Evolutionary conservation across 805 yeast genomes (phyloP).

Genomic region (Ogataea thermomethanolica): DNA sequence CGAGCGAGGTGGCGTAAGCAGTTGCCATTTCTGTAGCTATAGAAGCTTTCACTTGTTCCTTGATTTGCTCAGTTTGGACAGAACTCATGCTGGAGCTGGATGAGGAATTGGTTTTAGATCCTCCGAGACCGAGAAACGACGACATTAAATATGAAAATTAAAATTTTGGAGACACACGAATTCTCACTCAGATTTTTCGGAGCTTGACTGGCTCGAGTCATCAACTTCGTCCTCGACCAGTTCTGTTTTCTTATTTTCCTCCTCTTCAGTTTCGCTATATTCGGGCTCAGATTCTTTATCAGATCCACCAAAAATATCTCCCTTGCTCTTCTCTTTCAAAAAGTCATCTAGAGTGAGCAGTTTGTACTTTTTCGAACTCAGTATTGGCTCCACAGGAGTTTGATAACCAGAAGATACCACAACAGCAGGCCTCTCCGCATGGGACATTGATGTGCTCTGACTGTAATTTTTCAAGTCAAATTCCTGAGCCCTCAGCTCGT

Average conservation of each 20-base stretch:
- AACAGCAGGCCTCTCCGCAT: constrained; percentile 2
- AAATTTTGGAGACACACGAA: constrained; percentile 3
- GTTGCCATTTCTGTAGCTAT: constrained; percentile 81
- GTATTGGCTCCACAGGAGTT: not conserved
- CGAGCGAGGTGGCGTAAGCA: constrained; percentile 87
- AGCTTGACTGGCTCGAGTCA: constrained; percentile 23
- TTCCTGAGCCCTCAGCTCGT: constrained; percentile 31
- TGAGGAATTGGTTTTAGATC: constrained; percentile 12
- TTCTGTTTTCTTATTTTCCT: constrained; percentile 29
- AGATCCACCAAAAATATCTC: constrained; percentile 35
- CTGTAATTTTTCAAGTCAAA: constrained; percentile 39
- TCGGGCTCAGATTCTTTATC: constrained; percentile 12
- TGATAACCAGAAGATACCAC: not conserved
- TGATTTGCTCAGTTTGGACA: constrained; percentile 42
- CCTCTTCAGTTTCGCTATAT: constrained; percentile 24
- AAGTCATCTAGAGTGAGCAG: constrained; percentile 86
- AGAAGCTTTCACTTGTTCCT: constrained; percentile 63
- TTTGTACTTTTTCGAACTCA: constrained; percentile 41
- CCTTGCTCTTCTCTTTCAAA: constrained; percentile 41
- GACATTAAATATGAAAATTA: constrained; percentile 21
- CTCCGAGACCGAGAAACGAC: constrained; percentile 33
- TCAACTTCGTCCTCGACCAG: constrained; percentile 26
- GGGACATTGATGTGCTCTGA: constrained; percentile 28
- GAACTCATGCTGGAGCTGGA: constrained; percentile 8
- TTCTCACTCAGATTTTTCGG: constrained; percentile 1